Evolutionary conservation across 2,329 filamentous ascomycete species (phyloP).

Genomic region (Verticillium tricorpus): DNA sequence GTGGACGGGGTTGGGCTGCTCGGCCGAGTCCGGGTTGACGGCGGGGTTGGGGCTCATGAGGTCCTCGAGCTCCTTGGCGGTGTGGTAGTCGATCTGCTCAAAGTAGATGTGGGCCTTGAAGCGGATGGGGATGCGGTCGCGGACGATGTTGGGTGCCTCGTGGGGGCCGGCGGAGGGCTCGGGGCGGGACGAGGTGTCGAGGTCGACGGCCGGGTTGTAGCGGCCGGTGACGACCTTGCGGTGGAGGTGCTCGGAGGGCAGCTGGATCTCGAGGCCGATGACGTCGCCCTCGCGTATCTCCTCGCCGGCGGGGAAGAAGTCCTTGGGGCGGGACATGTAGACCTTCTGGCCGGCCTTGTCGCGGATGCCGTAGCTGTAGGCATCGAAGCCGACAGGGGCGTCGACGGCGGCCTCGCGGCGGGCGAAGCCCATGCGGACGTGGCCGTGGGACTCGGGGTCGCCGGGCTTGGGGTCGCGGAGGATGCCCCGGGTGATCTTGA

Average conservation of each 20-base stretch:
- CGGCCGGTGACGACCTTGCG: conserved; percentile 82
- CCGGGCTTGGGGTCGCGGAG: conserved; percentile 38
- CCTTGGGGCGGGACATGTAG: conserved; percentile 88
- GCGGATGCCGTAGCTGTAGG: conserved; percentile 89
- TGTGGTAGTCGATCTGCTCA: conserved; percentile 85
- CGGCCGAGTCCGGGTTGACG: conserved; percentile 38
- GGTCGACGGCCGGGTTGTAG: conserved; percentile 81
- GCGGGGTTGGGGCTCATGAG: conserved; percentile 59
- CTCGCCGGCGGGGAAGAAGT: conserved; percentile 76
- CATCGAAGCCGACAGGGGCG: conserved; percentile 80
- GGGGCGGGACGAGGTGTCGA: not conserved
- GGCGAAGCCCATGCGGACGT: conserved; percentile 83
- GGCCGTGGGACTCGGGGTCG: conserved; percentile 48
- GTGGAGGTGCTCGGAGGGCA: conserved; percentile 81
- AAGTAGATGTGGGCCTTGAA: conserved; percentile 94
- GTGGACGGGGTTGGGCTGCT: conserved; percentile 68
- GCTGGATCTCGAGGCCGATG: conserved; percentile 85
- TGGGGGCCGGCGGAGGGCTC: not conserved
- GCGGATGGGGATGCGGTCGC: conserved; percentile 89
- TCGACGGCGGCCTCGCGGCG: conserved; percentile 77
- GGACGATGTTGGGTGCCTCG: conserved; percentile 76
- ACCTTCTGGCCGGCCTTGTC: conserved; percentile 89
- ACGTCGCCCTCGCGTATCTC: conserved; percentile 87
- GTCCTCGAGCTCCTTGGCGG: conserved; percentile 84
- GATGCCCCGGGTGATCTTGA: conserved; percentile 78